These are phyloP conservation scores for Paraconiothyrium sp. DNA, from an alignment of 2,329 filamentous ascomycete genomes.

Conservation along the genomic window DNA sequence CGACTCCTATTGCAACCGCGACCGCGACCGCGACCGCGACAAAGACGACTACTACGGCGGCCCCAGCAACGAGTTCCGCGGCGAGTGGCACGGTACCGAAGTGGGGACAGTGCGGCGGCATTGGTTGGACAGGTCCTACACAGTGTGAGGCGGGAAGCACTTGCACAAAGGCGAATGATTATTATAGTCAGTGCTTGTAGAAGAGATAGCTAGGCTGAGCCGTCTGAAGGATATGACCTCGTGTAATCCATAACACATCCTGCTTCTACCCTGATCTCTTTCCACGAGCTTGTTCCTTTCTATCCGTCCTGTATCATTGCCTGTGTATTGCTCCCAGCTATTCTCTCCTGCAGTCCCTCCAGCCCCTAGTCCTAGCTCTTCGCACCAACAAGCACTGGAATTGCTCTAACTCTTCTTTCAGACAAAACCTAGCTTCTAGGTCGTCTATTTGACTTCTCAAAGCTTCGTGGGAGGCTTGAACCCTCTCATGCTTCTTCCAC, in stretches of 20 bases:
- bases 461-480: too few relatives aligned
- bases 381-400: too few relatives aligned
- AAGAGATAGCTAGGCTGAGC: neutral
- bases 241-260: neutral
- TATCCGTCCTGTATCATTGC: neutral
- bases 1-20: neutral
- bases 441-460: too few relatives aligned
- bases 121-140: constrained; percentile 22
- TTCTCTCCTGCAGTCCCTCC: neutral
- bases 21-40: neutral
- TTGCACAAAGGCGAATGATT: constrained; percentile 24
- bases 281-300: neutral
- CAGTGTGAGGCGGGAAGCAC: constrained; percentile 21
- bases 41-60: constrained; percentile 2
- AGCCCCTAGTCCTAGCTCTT: too few relatives aligned
- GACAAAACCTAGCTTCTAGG: too few relatives aligned
- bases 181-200: constrained; percentile 25
- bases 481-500: too few relatives aligned
- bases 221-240: too few relatives aligned
- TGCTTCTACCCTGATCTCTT: neutral
- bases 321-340: neutral
- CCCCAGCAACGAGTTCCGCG: constrained; percentile 9
- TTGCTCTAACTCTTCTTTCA: too few relatives aligned
- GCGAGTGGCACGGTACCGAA: constrained; percentile 18
- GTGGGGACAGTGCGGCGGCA: constrained; percentile 39